A percentile compares a stretch with the other conserved stretches of the same genome.
phyloP scores from a whole-genome alignment of 495 filamentous ascomycete genomes.

The Aspergillus homomorphus region DNA sequence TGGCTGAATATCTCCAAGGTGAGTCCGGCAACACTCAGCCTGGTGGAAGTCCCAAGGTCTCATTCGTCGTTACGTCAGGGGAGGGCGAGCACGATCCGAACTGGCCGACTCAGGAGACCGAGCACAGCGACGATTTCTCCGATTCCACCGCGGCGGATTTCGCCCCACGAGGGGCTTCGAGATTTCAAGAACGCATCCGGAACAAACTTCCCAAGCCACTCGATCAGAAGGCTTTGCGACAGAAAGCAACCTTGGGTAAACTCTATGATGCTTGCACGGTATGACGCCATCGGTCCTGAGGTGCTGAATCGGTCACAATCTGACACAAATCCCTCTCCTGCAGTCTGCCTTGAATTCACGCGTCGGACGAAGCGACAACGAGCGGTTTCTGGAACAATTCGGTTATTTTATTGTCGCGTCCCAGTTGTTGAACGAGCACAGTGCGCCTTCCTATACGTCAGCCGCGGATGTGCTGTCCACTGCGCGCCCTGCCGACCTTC shows the following conservation, averaged over 20 bases:
- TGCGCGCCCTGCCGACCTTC: constrained; percentile 32
- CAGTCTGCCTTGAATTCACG: constrained; percentile 62
- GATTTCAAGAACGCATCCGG: constrained; percentile 63
- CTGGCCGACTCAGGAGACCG: constrained; percentile 46
- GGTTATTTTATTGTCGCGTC: constrained; percentile 95
- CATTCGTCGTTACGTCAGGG: constrained; percentile 34
- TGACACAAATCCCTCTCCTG: constrained; percentile 13
- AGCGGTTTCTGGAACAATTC: constrained; percentile 89
- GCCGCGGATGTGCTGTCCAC: constrained; percentile 39
- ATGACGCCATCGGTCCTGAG: constrained; percentile 24
- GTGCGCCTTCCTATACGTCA: constrained; percentile 46
- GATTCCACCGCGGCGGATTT: constrained; percentile 52
- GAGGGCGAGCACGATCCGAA: constrained; percentile 45
- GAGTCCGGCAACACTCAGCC: constrained; percentile 19
- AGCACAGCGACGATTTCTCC: constrained; percentile 33
- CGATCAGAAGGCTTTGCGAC: constrained; percentile 52
- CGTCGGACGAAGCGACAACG: constrained; percentile 77
- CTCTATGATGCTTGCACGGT: constrained; percentile 61
- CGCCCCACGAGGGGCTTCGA: constrained; percentile 70
- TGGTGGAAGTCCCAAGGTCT: constrained; percentile 14
- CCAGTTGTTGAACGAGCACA: constrained; percentile 75
- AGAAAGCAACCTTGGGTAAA: constrained; percentile 44
- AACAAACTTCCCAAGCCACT: constrained; percentile 61
- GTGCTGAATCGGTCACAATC: constrained; percentile 1
- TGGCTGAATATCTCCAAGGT: constrained; percentile 95